Evolutionary conservation across 306 rosid species (phyloP).

Genomic region (Fragaria ananassa): DNA sequence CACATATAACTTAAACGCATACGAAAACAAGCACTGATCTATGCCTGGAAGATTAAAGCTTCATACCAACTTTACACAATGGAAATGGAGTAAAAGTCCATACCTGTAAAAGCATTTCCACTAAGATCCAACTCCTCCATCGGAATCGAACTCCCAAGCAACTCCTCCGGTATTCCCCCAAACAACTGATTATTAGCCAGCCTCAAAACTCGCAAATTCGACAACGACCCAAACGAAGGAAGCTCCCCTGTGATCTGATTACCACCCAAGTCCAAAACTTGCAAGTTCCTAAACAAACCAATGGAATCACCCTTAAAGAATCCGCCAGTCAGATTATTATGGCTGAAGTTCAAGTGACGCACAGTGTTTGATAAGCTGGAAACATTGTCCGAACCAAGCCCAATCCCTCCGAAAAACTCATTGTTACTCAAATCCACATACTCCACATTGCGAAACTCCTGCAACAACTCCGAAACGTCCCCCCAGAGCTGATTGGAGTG

Average conservation of each 20-base stretch:
- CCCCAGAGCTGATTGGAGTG: slow-evolving; percentile 65
- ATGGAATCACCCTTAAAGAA: slow-evolving; percentile 55
- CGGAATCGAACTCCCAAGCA: slow-evolving; percentile 49
- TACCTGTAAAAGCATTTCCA: slow-evolving; percentile 81
- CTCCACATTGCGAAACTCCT: slow-evolving; percentile 61
- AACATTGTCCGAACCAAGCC: slow-evolving; percentile 38
- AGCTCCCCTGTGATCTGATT: slow-evolving; percentile 71
- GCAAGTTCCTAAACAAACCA: slow-evolving; percentile 56
- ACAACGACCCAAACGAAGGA: slow-evolving; percentile 59
- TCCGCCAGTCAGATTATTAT: slow-evolving; percentile 52
- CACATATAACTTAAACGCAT: not conserved
- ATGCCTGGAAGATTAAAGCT: not conserved
- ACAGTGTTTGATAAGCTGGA: slow-evolving; percentile 70
- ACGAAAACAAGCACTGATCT: not conserved
- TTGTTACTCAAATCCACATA: slow-evolving; percentile 72
- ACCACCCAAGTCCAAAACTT: slow-evolving; percentile 63
- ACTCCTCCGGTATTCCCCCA: slow-evolving; percentile 62
- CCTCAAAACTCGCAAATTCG: slow-evolving; percentile 51
- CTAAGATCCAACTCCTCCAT: slow-evolving; percentile 83
- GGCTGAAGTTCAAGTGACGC: slow-evolving; percentile 52
- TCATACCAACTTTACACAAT: not conserved
- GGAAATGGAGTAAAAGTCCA: slow-evolving; percentile 14
- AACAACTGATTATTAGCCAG: slow-evolving; percentile 52
- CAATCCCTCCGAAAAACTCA: slow-evolving; percentile 60
- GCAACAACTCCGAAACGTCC: slow-evolving; percentile 45